Evolutionary conservation across 139 green algal species (phyloP).

Genomic region (Edaphochlamys debaryana): DNA sequence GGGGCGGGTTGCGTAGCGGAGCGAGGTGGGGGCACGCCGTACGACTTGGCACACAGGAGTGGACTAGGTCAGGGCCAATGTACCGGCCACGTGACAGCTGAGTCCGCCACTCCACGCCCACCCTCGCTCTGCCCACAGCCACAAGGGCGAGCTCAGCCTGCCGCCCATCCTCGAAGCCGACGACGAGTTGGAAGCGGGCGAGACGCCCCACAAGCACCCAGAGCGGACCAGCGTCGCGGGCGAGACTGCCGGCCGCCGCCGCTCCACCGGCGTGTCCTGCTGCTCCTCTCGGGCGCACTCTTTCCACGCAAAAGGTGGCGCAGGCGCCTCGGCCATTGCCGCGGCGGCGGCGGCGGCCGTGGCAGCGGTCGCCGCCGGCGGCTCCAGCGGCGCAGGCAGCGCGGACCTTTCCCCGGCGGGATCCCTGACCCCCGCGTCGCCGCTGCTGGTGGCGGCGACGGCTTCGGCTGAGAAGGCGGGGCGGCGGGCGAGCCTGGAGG

Average conservation of each 20-base stretch:
- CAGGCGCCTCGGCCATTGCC: constrained; percentile 2
- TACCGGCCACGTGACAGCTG: too few relatives aligned
- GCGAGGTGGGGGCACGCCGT: too few relatives aligned
- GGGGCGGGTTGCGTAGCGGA: background rate
- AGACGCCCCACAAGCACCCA: background rate
- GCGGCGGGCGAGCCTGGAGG: too few relatives aligned
- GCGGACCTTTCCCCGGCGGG: constrained; percentile 15
- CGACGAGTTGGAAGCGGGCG: constrained; percentile 24
- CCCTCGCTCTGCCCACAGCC: background rate
- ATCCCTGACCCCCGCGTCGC: background rate
- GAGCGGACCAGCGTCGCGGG: background rate
- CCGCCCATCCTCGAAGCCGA: constrained; percentile 48
- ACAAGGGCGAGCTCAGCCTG: constrained; percentile 38
- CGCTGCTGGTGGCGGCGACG: background rate
- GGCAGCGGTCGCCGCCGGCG: background rate
- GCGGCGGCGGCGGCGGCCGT: constrained; percentile 21
- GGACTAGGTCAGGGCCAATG: too few relatives aligned
- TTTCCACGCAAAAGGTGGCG: constrained; percentile 6
- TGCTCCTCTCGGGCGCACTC: constrained; percentile 37
- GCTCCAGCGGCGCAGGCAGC: background rate
- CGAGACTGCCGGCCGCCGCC: background rate
- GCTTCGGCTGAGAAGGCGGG: background rate
- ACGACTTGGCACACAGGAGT: too few relatives aligned
- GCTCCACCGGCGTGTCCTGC: constrained; percentile 26
- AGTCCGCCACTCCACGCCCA: too few relatives aligned